phyloP scores from a whole-genome alignment of 305 asterid species.

The Rubia occidens region DNA sequence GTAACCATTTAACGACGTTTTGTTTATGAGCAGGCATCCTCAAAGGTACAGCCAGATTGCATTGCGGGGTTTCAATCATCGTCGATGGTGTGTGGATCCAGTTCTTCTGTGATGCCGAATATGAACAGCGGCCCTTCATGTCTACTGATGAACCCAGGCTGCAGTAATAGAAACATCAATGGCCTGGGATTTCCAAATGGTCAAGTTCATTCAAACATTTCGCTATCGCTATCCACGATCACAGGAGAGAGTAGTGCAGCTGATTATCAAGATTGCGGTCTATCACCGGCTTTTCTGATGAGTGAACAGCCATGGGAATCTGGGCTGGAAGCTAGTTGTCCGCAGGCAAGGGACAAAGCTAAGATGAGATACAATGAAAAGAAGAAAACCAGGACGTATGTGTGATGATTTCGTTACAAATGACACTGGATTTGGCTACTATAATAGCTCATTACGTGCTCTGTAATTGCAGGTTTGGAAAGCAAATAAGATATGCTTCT shows the following conservation, averaged over 20 bases:
- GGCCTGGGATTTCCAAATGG: slow-evolving; percentile 34
- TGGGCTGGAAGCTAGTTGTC: slow-evolving; percentile 37
- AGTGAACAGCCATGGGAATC: slow-evolving; percentile 57
- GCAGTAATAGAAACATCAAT: slow-evolving; percentile 22
- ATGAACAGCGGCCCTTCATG: slow-evolving; percentile 24
- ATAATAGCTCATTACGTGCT: not conserved
- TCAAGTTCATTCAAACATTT: slow-evolving; percentile 36
- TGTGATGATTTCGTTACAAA: not conserved
- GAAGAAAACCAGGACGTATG: slow-evolving; percentile 68
- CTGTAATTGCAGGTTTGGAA: slow-evolving; percentile 48
- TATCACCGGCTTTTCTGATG: slow-evolving; percentile 39
- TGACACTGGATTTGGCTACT: not conserved
- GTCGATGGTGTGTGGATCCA: slow-evolving; percentile 18
- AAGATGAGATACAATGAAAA: slow-evolving; percentile 79
- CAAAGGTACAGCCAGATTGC: slow-evolving; percentile 47
- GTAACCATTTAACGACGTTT: not conserved
- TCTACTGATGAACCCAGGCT: slow-evolving; percentile 35
- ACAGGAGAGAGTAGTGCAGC: slow-evolving; percentile 47
- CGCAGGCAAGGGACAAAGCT: slow-evolving; percentile 63
- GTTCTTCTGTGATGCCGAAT: slow-evolving; percentile 27
- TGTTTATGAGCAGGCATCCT: slow-evolving; percentile 34
- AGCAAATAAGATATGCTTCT: slow-evolving; percentile 78
- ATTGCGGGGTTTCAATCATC: slow-evolving; percentile 25
- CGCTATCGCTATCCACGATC: slow-evolving; percentile 36
- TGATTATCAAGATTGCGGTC: slow-evolving; percentile 58